These are phyloP conservation scores for Corynascus novoguineensis DNA, from an alignment of 495 filamentous ascomycete species.

Conservation along the genomic window DNA sequence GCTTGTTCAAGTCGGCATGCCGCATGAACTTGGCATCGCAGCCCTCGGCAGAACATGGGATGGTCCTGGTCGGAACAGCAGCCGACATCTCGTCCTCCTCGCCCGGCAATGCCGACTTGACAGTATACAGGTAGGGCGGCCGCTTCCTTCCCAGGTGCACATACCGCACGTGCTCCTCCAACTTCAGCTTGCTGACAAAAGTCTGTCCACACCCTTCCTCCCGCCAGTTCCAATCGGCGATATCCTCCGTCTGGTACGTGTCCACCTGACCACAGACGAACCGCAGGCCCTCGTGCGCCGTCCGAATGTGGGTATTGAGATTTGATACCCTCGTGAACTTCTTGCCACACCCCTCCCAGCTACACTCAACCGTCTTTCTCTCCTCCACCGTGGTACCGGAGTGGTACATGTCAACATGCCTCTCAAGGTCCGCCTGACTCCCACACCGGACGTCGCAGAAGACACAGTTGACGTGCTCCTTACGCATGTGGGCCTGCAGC, in stretches of 20 bases:
- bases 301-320: slow-evolving; percentile 69
- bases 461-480: slow-evolving; percentile 65
- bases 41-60: slow-evolving; percentile 15
- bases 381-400: slow-evolving; percentile 55
- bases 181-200: slow-evolving; percentile 63
- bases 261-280: slow-evolving; percentile 71
- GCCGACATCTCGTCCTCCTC: slow-evolving; percentile 29
- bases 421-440: slow-evolving; percentile 55
- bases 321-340: slow-evolving; percentile 75
- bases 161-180: slow-evolving; percentile 77
- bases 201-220: slow-evolving; percentile 61
- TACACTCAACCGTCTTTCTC: slow-evolving; percentile 58
- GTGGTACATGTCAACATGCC: slow-evolving; percentile 67
- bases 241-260: slow-evolving; percentile 50
- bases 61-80: slow-evolving; percentile 18
- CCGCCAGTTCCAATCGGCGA: slow-evolving; percentile 56
- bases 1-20: slow-evolving; percentile 61
- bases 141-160: slow-evolving; percentile 59
- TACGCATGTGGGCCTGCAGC: slow-evolving; percentile 64
- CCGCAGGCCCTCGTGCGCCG: slow-evolving; percentile 62
- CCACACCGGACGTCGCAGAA: slow-evolving; percentile 63
- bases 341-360: slow-evolving; percentile 57
- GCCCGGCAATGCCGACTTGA: slow-evolving; percentile 20
- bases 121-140: slow-evolving; percentile 34
- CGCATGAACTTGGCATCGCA: slow-evolving; percentile 53